A percentile compares a stretch with the other conserved stretches of the same genome.
phyloP scores from a whole-genome alignment of 2,329 filamentous ascomycete genomes.

The Botrytis squamosa region DNA sequence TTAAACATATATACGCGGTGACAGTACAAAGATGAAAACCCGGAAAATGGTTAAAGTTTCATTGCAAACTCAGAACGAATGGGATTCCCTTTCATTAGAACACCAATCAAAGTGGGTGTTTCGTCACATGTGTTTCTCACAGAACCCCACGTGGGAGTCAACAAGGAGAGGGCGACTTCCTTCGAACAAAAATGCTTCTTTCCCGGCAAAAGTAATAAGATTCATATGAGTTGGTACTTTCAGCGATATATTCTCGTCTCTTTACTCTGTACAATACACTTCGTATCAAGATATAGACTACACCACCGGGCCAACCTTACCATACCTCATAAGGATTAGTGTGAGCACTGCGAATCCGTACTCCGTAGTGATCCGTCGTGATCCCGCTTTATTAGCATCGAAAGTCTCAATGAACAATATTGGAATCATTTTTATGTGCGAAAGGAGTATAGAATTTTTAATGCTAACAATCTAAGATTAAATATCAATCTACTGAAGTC shows the following conservation, averaged over 20 bases:
- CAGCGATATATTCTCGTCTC: neutral
- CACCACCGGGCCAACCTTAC: no score
- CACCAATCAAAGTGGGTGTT: slow-evolving; percentile 4
- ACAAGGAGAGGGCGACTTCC: neutral
- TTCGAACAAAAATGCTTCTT: neutral
- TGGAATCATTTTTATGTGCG: no score
- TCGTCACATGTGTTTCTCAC: slow-evolving; percentile 2
- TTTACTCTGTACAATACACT: neutral
- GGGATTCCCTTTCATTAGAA: neutral
- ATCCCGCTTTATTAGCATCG: neutral
- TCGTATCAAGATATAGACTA: neutral
- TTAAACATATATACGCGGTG: neutral
- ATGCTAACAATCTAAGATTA: no score
- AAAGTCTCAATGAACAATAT: neutral
- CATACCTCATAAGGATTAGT: neutral
- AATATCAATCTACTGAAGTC: no score
- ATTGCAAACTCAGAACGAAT: neutral
- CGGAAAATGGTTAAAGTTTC: neutral
- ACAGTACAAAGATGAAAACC: neutral
- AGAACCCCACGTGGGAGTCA: neutral
- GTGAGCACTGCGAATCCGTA: neutral
- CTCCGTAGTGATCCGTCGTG: slow-evolving; percentile 9
- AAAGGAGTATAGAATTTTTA: no score
- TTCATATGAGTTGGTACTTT: neutral
- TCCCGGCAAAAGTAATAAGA: neutral